These are phyloP conservation scores for Scedosporium dehoogii DNA, from an alignment of 2,329 filamentous ascomycete genomes.

Conservation along the genomic window DNA sequence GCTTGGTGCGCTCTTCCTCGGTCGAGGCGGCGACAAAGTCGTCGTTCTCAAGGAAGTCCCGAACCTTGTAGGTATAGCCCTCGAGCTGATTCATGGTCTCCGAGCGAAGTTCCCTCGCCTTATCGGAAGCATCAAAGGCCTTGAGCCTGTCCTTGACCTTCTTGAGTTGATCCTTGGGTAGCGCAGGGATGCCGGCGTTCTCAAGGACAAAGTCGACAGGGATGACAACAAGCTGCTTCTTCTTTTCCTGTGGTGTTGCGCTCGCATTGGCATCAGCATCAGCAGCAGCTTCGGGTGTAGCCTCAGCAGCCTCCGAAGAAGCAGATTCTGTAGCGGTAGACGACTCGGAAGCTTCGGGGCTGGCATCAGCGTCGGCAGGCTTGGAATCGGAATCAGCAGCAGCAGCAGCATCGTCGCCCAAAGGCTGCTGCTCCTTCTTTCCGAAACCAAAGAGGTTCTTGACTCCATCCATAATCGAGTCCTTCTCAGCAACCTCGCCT, in stretches of 20 bases:
- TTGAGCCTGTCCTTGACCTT: constrained; percentile 60
- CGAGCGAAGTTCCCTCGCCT: constrained; percentile 64
- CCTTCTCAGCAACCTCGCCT: constrained; percentile 61
- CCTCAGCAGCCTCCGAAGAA: constrained; percentile 12
- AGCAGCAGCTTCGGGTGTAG: constrained; percentile 30
- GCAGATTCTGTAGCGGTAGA: constrained; percentile 17
- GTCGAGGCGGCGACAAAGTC: constrained; percentile 65
- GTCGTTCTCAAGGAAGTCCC: constrained; percentile 71
- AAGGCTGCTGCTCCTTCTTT: constrained; percentile 70
- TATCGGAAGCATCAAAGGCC: constrained; percentile 80
- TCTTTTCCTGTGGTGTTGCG: constrained; percentile 42
- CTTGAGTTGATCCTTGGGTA: constrained; percentile 38
- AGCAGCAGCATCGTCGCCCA: constrained; percentile 40
- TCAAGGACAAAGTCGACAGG: constrained; percentile 39
- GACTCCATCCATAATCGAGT: constrained; percentile 80
- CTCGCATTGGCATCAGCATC: constrained; percentile 35
- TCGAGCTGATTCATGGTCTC: constrained; percentile 91
- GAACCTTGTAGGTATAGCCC: constrained; percentile 78
- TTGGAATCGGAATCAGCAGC: constrained; percentile 23
- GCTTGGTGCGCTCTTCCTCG: constrained; percentile 50
- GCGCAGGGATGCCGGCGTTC: constrained; percentile 37
- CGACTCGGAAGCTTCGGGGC: constrained; percentile 8
- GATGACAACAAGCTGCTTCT: constrained; percentile 48
- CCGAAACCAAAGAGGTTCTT: constrained; percentile 96
- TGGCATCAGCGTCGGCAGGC: constrained; percentile 6